Percentiles rank a stretch among this genome's conserved stretches.
These are phyloP conservation scores for Corymbia citriodora DNA, from an alignment of 441 rosid species.

Conservation along the genomic window DNA sequence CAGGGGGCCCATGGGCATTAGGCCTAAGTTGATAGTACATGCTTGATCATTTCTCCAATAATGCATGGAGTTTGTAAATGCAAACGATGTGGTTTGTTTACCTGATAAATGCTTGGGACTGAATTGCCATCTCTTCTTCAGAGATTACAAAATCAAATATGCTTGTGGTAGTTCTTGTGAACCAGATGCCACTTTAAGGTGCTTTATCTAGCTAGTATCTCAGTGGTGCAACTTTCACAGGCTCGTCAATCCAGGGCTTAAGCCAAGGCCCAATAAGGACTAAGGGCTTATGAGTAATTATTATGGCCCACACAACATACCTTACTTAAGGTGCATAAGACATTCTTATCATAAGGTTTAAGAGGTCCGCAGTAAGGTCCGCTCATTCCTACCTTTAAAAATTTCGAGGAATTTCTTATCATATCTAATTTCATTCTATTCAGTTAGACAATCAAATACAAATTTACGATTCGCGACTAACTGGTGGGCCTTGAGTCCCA, in stretches of 20 bases:
- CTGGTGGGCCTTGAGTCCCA: no score
- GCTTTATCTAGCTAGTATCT: neutral
- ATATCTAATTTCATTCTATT: no score
- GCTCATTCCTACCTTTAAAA: no score
- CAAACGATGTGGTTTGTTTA: rapidly evolving
- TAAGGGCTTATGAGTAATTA: neutral
- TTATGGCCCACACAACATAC: neutral
- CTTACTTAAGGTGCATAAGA: neutral
- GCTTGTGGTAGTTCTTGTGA: neutral
- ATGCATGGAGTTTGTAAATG: rapidly evolving
- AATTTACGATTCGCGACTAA: no score
- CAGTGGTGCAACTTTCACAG: neutral
- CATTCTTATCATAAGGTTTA: neutral
- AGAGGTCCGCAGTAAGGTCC: neutral
- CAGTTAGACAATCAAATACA: neutral
- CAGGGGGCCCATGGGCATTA: neutral
- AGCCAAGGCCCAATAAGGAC: neutral
- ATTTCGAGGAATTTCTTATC: no score
- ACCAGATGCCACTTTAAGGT: neutral
- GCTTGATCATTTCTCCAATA: neutral
- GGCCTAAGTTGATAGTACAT: neutral
- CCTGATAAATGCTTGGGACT: neutral
- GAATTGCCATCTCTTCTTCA: neutral
- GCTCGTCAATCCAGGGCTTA: neutral
- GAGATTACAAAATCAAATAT: neutral